Evolutionary conservation across 768 basidiomycete species (phyloP), one percentile per base, ranked within the genome.

Genomic region (Kwoniella europaea): DNA sequence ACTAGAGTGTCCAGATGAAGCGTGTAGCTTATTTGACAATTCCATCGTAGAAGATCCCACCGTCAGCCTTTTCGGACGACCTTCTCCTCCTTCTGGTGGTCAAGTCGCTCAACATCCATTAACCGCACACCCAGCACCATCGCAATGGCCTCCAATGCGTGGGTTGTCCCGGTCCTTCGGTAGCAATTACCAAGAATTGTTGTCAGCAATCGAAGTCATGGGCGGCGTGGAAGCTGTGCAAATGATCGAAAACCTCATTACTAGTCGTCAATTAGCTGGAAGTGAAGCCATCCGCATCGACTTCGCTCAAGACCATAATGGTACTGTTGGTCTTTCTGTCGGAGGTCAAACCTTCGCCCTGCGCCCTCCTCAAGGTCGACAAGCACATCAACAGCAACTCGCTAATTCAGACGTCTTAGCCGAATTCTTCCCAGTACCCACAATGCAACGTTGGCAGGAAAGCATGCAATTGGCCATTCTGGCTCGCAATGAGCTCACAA

Each of bases 381-480:
- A 22, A 6, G 18, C 54, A 52, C 3, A 22, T 52, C 5, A 35
- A 35, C 35, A 35, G 35, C 42, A n/a, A 15, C 18, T 71, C 27
- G 22, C 15, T 20, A 59, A 63, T 18, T 35, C 65, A n/a, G 72
- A 76, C 10, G 54, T 63, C 13, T 46, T 68, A 9, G 27, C 67
- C 16, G 75, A 75, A 24, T 90, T 93, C 60, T 90, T 91, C 42
- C 93, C 94, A 1, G 84, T 92, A 65, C 86, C 91, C 10, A 96
- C 94, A 1, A 80, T 90, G 41, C 91, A 93, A 76, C 88, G 95
- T 68, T 98, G 95, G 95, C 85, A 88, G 1, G 94, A 96, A 79
- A 94, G 96, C 82, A 89, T 88, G 71, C 92, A 91, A 78, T 89
- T 92, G 42, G 84, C 92, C 24, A 90, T 93, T 68, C 90, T 91